A percentile compares a stretch with the other conserved stretches of the same genome.
Evolutionary conservation across 371 early-diverging fungal species (phyloP).

Genomic region (Capniomyces stellatus): DNA sequence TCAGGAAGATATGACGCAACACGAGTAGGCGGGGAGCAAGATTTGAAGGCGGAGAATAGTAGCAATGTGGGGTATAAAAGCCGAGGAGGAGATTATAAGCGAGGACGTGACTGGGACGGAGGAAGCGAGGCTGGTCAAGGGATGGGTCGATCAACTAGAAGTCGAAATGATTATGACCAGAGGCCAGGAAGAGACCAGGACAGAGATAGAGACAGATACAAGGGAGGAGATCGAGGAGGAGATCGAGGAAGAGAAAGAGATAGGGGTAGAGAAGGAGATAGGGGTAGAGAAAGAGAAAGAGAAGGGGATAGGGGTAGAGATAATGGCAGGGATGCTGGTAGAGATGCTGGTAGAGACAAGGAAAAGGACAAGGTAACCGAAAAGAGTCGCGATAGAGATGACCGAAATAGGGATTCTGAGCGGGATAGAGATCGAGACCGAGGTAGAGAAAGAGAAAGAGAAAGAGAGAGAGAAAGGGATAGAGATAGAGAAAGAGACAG

Average conservation of each 20-base stretch:
- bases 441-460: slow-evolving; percentile 21
- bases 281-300: slow-evolving; percentile 4
- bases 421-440: slow-evolving; percentile 16
- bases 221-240: slow-evolving; percentile 15
- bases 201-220: slow-evolving; percentile 18
- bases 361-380: no score
- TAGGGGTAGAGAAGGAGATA: slow-evolving; percentile 13
- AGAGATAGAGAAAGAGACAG: slow-evolving; percentile 29
- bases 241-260: slow-evolving; percentile 18
- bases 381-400: no score
- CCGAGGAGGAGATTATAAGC: slow-evolving; percentile 13
- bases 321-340: no score
- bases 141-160: slow-evolving; percentile 6
- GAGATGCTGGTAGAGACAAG: no score
- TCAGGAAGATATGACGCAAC: slow-evolving; percentile 26
- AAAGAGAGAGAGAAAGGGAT: no score
- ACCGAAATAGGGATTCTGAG: no score
- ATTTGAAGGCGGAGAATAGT: no score
- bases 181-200: slow-evolving; percentile 14
- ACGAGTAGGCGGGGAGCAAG: no score
- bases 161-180: slow-evolving; percentile 4
- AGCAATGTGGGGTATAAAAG: slow-evolving; percentile 8
- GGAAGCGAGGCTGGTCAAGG: slow-evolving; percentile 15
- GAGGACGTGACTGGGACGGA: slow-evolving; percentile 16
- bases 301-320: no score